phyloP scores from a whole-genome alignment of 495 filamentous ascomycete species.

The Xylona heveae region DNA sequence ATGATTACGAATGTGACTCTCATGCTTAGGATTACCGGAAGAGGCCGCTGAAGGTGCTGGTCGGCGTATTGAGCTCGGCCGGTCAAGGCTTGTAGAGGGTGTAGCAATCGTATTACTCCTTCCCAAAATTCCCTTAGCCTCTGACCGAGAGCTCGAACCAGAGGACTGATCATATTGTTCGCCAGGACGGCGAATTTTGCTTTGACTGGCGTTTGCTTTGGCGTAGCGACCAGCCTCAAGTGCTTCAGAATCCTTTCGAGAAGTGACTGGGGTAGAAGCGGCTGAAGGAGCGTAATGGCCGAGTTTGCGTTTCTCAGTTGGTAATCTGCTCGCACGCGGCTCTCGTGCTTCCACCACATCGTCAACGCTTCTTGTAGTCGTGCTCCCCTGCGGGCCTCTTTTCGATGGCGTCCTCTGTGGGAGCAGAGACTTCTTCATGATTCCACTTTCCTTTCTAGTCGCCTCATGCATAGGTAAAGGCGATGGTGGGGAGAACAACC shows the following conservation, averaged over 20 bases:
- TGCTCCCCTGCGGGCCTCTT: too few species aligned
- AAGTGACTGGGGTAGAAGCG: too few species aligned
- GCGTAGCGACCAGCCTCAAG: background rate
- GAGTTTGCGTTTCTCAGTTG: too few species aligned
- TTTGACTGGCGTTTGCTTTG: background rate
- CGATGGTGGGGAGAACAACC: too few species aligned
- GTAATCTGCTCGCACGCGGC: too few species aligned
- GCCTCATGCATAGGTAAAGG: too few species aligned
- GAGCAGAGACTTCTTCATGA: too few species aligned
- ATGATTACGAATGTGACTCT: background rate
- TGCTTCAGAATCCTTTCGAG: background rate
- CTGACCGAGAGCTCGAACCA: background rate
- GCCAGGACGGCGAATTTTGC: constrained; percentile 1
- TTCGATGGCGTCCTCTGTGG: too few species aligned
- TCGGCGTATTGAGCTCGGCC: background rate
- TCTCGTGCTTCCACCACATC: too few species aligned
- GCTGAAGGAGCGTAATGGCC: too few species aligned
- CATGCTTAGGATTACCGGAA: background rate
- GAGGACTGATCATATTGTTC: background rate
- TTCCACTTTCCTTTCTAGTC: too few species aligned
- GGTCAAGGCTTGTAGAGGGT: background rate
- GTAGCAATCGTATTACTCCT: background rate
- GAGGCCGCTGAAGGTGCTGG: background rate
- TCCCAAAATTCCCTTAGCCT: background rate
- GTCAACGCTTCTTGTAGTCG: too few species aligned